Base-by-base conservation (phyloP, 805 yeast genomes). In the Candida sakaeoensis region DNA sequence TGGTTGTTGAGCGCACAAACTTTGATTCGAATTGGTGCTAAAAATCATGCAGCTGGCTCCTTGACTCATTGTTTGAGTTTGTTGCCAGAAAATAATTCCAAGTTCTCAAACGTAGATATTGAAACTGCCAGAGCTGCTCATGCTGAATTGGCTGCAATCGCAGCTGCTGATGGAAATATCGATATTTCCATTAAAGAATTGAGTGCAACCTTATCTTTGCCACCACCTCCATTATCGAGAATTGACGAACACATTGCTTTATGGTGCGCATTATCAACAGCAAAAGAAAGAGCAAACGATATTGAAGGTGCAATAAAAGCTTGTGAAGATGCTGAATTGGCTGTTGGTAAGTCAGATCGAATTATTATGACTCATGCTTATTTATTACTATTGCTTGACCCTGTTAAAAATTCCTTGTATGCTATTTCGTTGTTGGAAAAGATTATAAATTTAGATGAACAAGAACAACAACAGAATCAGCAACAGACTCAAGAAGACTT, bases 81-180 rank as follows among this genome's bases (percentile, higher is more conserved):
- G 28, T 53, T 73, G 33, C 74, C 75, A 2, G 58, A 55, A 13
- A 3, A 3, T 24, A 14, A 34, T n/a, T 44, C 52, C 14, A 52
- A 60, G 32, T 50, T 63, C 36, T 42, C 56, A 5, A 29, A 50
- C 2, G 52, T 54, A 4, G 75, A 70, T 33, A 53, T 73, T n/a
- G 74, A 72, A 39, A 62, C 74, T 1, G 73, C 77, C 0, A 61
- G 80, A 39, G 63, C 71, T 12, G 72, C 74, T 2, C 82, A 77
- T 56, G 70, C 76, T 3, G 80, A 77, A 48, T 57, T 79, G 34
- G 82, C 81, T 0, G 72, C 74, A 4, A 60, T 79, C n/a, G 75
- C 77, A 2, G 69, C 74, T 1, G 64, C 71, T 6, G 75, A 76
- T 19, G 74, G 74, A 13, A 70, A 77, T 48, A 60, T 70, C 27